Evolutionary conservation across 768 basidiomycete species (phyloP), one percentile per base, ranked within the genome.

Genomic region (Lactarius evosmus): DNA sequence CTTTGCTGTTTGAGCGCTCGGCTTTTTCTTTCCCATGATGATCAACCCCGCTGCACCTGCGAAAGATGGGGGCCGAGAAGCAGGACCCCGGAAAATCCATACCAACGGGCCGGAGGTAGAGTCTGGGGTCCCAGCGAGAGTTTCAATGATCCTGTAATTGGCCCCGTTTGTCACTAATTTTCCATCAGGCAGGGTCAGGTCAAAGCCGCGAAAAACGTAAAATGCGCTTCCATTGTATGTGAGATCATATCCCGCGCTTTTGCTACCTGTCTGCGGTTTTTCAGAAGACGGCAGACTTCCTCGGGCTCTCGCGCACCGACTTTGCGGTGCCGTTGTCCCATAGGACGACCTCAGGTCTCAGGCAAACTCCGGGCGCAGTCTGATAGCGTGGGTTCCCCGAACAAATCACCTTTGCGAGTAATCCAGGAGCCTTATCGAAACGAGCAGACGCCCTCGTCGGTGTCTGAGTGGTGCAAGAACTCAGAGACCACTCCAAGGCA

Each of bases 1-100:
- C 55, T 82, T 84, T 3, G 68, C 59, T 0, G 63, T 30, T 7
- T 75, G 72, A 2, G 75, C 67, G 2, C 67, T 68, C 19, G 74
- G 67, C 71, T 85, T 85, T 74, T 86, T 86, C 73, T 85, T 85
- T 2, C 75, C 79, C 83, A 83, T 85, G 61, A 34, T 32, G 16
- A 49, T 19, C 14, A 57, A 27, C 12, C 40, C n/a, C 16, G 12
- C n/a, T 9, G 38, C 17, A 29, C n/a, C n/a, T n/a, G 22, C 8
- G 19, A 19, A 25, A 29, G 29, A 52, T 50, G 27, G 9, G 4
- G 22, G 49, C 22, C 46, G 2, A 46, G 4, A 25, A 12, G 22
- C 12, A 22, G 46, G 46, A 25, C 46, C 25, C 46, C 25, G 25
- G 12, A 3, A 49, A 25, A 16, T 5, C 44, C 4, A 12, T 22